Base-by-base conservation (phyloP, 2,329 filamentous ascomycete genomes). In the Scortechinia acanthostroma region DNA sequence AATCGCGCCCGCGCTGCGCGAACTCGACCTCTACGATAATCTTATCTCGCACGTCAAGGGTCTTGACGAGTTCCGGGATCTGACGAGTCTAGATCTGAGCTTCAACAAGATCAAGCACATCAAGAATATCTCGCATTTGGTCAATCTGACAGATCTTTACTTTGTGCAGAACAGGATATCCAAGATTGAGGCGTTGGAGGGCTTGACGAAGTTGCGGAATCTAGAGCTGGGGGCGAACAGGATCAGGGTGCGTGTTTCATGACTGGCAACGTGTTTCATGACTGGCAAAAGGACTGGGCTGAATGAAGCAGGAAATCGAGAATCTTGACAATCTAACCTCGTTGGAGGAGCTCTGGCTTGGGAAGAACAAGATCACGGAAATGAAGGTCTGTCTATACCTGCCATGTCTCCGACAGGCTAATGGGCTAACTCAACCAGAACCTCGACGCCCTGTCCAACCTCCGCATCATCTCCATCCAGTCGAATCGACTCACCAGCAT, bases 21-120 rank as follows among this genome's bases (percentile, higher is more conserved):
- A 98, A 48, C 76, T 98, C 44, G 93, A 98, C 56, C 76, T 98
- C 48, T 98, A 98, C 70, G 93, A 98, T 67, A 98, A 98, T 63
- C 75, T 95, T 16, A 90, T 98, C 55, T 79, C 82, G 10, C 90
- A 95, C 63, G 80, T 96, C 63, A 83, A 83, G 52, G 88, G 88
- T 21, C 74, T 98, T 40, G 90, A 96, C 45, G 72, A 80, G 42
- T 78, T 96, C 47, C 79, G 74, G 13, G 74, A 86, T 49, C 76
- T 98, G 45, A 88, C 77, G 4, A 85, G 71, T 46, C 78, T 98
- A 45, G 93, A 98, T 61, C 74, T 98, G 44, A 94, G 88, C 63
- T 98, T 95, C 77, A 98, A 98, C 73, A 97, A 97, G 71, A 91
- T 98, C 70, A 96, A 95, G 63, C 91, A 96, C 65, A 95, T 98